These are phyloP conservation scores for Metarhizium sp. DNA, from an alignment of 2,329 filamentous ascomycete genomes.

Conservation along the genomic window DNA sequence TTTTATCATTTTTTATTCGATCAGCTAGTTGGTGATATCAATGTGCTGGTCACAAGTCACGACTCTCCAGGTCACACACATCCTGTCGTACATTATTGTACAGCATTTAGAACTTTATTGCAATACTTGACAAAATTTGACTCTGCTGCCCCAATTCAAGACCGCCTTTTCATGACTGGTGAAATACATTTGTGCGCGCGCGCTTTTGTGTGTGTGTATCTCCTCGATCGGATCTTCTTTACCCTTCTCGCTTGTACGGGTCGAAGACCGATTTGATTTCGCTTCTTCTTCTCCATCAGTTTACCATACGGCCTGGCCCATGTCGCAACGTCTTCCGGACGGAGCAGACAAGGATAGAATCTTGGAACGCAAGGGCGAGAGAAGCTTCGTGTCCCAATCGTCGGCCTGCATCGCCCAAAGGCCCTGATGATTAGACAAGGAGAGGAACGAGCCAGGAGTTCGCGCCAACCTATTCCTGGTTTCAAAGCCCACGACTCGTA, in stretches of 20 bases:
- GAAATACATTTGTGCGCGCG: neutral
- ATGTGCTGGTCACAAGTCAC: conserved; percentile 23
- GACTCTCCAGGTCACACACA: conserved; percentile 11
- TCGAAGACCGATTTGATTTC: neutral
- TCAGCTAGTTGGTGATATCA: conserved; percentile 11
- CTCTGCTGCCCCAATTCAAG: conserved; percentile 1
- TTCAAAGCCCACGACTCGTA: neutral
- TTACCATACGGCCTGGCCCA: neutral
- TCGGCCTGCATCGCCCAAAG: neutral
- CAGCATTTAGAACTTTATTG: conserved; percentile 1
- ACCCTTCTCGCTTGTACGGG: neutral
- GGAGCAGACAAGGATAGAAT: neutral
- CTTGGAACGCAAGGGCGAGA: neutral
- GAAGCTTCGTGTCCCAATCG: neutral
- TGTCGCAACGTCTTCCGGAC: neutral
- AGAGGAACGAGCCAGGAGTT: neutral
- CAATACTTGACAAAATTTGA: conserved; percentile 5
- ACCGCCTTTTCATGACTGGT: no score
- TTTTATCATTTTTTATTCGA: neutral
- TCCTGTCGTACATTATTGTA: conserved; percentile 3
- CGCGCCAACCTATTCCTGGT: neutral
- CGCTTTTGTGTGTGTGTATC: no score
- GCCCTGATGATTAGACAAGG: neutral
- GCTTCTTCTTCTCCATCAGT: neutral
- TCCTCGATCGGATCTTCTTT: no score